These are phyloP conservation scores for Suhomyces choctaworum DNA, from an alignment of 1,139 yeast genomes.

Conservation along the genomic window DNA sequence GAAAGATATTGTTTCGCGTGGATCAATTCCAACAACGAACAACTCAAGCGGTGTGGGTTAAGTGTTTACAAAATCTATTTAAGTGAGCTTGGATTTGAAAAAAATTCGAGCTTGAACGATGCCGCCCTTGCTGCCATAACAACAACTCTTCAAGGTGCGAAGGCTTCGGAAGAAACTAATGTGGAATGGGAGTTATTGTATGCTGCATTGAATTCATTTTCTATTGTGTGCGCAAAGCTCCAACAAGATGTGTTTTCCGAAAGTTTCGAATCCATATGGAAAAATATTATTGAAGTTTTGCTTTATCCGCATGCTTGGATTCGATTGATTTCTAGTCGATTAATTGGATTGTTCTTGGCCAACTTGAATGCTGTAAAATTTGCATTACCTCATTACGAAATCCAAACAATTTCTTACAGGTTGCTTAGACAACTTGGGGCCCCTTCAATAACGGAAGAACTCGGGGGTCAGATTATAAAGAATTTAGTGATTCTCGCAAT, in stretches of 20 bases:
- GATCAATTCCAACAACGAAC: constrained; percentile 55
- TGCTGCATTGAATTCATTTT: constrained; percentile 58
- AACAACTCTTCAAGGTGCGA: constrained; percentile 36
- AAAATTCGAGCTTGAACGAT: constrained; percentile 38
- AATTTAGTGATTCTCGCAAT: constrained; percentile 63
- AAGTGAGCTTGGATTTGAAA: constrained; percentile 47
- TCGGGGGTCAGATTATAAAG: constrained; percentile 67
- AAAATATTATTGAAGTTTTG: constrained; percentile 51
- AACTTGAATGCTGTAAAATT: constrained; percentile 39
- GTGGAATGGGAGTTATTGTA: constrained; percentile 79
- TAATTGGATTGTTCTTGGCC: constrained; percentile 53
- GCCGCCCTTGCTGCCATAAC: constrained; percentile 40
- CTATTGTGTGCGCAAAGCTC: constrained; percentile 35
- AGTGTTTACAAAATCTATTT: constrained; percentile 69
- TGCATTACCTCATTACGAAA: constrained; percentile 34
- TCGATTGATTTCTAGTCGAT: constrained; percentile 65
- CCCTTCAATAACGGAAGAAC: constrained; percentile 63
- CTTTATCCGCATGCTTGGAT: constrained; percentile 94
- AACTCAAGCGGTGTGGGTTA: constrained; percentile 74
- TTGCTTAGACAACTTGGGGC: constrained; percentile 79
- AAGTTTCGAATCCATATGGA: constrained; percentile 49
- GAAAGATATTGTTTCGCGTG: constrained; percentile 67
- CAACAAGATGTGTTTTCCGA: constrained; percentile 32
- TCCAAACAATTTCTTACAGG: constrained; percentile 69
- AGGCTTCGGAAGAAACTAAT: constrained; percentile 29